Evolutionary conservation across 2,329 filamentous ascomycete species (phyloP).

Genomic region (Mycosphaerella sp.): DNA sequence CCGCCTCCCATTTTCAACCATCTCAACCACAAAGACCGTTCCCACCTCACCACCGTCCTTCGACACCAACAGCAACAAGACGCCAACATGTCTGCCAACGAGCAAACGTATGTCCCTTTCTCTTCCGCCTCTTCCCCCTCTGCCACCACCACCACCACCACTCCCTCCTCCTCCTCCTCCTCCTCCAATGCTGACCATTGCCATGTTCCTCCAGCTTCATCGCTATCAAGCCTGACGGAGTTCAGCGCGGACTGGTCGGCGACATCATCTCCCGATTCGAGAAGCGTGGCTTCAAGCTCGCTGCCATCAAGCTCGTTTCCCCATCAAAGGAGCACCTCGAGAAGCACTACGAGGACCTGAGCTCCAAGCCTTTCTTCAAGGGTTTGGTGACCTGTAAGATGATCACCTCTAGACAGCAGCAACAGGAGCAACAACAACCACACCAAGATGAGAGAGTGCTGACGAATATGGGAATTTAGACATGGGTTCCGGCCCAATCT

Average conservation of each 20-base stretch:
- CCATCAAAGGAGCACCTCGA: slow-evolving; percentile 93
- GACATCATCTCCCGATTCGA: slow-evolving; percentile 98
- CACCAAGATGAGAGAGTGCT: not conserved
- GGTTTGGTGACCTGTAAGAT: slow-evolving; percentile 82
- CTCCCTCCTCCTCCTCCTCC: no score
- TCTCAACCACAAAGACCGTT: slow-evolving; percentile 45
- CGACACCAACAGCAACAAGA: slow-evolving; percentile 12
- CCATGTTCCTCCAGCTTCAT: slow-evolving; percentile 67
- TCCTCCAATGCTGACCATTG: no score
- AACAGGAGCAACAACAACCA: no score
- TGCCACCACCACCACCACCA: no score
- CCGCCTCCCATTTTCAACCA: slow-evolving; percentile 41
- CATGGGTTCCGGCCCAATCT: slow-evolving; percentile 95
- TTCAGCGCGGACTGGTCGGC: slow-evolving; percentile 98
- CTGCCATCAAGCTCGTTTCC: slow-evolving; percentile 88
- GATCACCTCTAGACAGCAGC: not conserved
- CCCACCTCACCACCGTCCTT: slow-evolving; percentile 36
- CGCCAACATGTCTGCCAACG: slow-evolving; percentile 51
- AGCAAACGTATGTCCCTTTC: slow-evolving; percentile 69
- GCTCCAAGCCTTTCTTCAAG: slow-evolving; percentile 92
- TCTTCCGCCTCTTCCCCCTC: not conserved
- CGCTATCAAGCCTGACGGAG: slow-evolving; percentile 99
- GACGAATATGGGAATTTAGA: slow-evolving; percentile 43
- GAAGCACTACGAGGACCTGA: slow-evolving; percentile 93
- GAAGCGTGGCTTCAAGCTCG: slow-evolving; percentile 97